A percentile compares a stretch with the other conserved stretches of the same genome.
Conservation (phyloP, 805 yeast genomes). For the Peterozyma toletana region DNA sequence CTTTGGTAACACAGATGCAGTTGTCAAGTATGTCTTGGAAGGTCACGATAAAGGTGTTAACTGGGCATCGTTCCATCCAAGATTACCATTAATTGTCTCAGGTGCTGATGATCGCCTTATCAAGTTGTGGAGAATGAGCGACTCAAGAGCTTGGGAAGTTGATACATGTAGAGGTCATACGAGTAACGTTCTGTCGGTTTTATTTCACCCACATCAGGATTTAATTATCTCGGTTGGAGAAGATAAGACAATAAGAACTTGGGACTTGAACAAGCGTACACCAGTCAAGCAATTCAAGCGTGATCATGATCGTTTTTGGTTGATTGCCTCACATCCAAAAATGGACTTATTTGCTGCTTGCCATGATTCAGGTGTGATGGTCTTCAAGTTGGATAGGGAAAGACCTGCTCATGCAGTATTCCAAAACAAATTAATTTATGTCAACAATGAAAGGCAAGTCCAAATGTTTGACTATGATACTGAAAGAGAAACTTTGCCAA, state of each 20-base stretch:
- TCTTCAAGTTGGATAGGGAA: constrained; percentile 94
- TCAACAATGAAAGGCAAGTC: constrained; percentile 80
- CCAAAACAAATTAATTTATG: constrained; percentile 69
- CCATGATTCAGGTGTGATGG: constrained; percentile 97
- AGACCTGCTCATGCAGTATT: constrained; percentile 80
- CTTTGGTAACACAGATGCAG: constrained; percentile 90
- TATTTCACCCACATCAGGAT: constrained; percentile 92
- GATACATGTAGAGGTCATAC: constrained; percentile 98
- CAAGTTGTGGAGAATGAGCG: constrained; percentile 96
- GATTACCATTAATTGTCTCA: constrained; percentile 87
- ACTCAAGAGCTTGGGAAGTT: constrained; percentile 98
- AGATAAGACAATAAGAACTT: constrained; percentile 91
- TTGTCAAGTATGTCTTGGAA: constrained; percentile 90
- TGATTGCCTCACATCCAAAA: constrained; percentile 79
- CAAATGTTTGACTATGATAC: constrained; percentile 68
- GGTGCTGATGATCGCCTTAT: constrained; percentile 95
- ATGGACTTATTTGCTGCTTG: constrained; percentile 93
- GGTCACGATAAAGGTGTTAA: constrained; percentile 99
- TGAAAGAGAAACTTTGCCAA: constrained; percentile 64
- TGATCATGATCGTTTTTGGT: constrained; percentile 93
- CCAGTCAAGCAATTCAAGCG: constrained; percentile 92
- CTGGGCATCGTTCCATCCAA: constrained; percentile 98
- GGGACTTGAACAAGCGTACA: constrained; percentile 93
- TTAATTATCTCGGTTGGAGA: constrained; percentile 89
- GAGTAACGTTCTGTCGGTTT: constrained; percentile 80